Conservation (phyloP, 495 filamentous ascomycete species). For the Aspergillus conjunctus region DNA sequence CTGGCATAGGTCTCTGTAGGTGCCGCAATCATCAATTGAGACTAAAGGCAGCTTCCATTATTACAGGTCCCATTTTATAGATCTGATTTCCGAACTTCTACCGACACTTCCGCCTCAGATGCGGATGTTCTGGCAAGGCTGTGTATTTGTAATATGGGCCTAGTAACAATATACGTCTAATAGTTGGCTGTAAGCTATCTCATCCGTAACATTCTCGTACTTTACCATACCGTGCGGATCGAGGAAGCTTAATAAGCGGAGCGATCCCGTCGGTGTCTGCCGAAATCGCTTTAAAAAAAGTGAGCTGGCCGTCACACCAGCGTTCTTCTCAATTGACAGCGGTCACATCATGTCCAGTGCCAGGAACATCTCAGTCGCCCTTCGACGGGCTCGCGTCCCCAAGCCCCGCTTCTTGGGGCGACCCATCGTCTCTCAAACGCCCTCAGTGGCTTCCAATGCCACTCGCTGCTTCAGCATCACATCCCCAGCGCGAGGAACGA, state of each 20-base stretch:
- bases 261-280: neutral
- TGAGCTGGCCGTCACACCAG: neutral
- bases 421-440: conserved; percentile 26
- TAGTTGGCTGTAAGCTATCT: neutral
- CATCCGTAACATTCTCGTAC: conserved; percentile 4
- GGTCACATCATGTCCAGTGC: conserved; percentile 41
- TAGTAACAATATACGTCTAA: neutral
- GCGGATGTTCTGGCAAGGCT: neutral
- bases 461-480: conserved; percentile 41
- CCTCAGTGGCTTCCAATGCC: conserved; percentile 25
- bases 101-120: neutral
- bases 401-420: conserved; percentile 34
- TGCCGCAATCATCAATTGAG: neutral
- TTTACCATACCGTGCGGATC: conserved; percentile 5
- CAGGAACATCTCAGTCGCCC: conserved; percentile 40
- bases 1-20: too few relatives aligned
- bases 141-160: neutral
- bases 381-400: conserved; percentile 46
- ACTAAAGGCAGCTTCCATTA: neutral
- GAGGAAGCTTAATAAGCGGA: conserved; percentile 12
- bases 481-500: conserved; percentile 38
- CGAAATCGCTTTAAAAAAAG: conserved; percentile 2
- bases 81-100: neutral
- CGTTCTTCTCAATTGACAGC: conserved; percentile 10
- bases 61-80: neutral